Base-by-base conservation (phyloP, 805 yeast genomes). In the Kodamaea sagamina region DNA sequence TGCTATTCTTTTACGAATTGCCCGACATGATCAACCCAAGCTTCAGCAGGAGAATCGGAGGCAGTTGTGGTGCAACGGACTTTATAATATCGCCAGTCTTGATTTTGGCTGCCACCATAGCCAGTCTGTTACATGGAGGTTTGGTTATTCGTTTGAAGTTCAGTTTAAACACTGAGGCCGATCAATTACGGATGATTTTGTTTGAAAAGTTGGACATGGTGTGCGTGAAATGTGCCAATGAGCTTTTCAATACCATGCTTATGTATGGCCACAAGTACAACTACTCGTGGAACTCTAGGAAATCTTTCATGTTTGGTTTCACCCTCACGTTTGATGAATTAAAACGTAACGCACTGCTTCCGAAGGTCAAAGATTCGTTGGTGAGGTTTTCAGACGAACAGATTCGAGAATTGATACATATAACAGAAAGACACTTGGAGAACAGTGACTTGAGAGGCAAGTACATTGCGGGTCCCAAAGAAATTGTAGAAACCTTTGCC, bases 1-100 rank as follows among this genome's bases (percentile, higher is more conserved):
- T 44, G 21, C 38, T 49, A 5, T 22, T 50, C 11, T 51, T 45
- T 36, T 27, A 36, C 18, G 62, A 58, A 36, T 47, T 57, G 25
- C 34, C 36, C 8, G 47, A 40, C 1, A 18, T 38, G 2, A 22
- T 35, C n/a, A 16, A 39, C 12, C 13, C 41, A 21, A 12, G 36
- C 12, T 32, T 36, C 26, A 18, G 26, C 12, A 10, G 24, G 15
- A n/a, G 25, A 10, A 25, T 34, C 21, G 38, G 27, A 22, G 25
- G 25, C 16, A 24, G 11, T 8, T 12, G 28, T 9, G 28, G 15
- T 10, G 29, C 47, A 5, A 32, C 39, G n/a, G 24, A 26, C 11
- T 29, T 47, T 4, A n/a, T 47, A 6, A 22, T 44, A 1, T 24
- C 43, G 11, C 50, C 48, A 4, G n/a, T 39, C 8, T 7, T 42